Base-by-base conservation (phyloP, 75 land plant genomes). In the Selaginella tamariscina region DNA sequence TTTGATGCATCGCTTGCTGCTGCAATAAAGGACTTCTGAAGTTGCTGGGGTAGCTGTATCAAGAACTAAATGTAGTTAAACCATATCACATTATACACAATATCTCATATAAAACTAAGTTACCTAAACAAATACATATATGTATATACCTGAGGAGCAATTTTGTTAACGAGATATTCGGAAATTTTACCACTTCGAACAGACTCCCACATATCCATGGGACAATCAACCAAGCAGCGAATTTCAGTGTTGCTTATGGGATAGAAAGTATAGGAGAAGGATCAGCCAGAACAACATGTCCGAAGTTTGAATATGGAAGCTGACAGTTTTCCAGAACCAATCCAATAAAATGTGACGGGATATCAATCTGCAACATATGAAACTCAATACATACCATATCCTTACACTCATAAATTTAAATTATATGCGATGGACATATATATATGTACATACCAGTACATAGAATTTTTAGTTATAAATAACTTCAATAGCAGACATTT, bases 241-340 rank as follows among this genome's bases (percentile, higher is more conserved):
- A 88, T 74, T 67, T 91, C 97, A 1, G 83, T 88, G 56, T 86
- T 86, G 70, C 97, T 88, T 49, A 91, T 91, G 0, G 87, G 97
- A 76, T 91, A 91, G 44, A 91, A 81, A 91, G 71, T 28, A 91
- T 85, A n/a, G 96, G 96, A 24, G 96, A 91, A 21, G 96, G 96
- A 56, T 83, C 82, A 33, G 82, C 96, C 24, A 91, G 56, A 20
- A 91, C 75, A 33, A 91, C 96, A 82, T 91, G 96, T 2, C 96
- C 96, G 70, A 88, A 88, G 73, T 86, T 85, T 56, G 83, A 67
- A 71, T 77, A 70, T 39, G 96, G 96, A 70, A 91, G 94, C 33
- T 85, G 32, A 68, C 96, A 91, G 44, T 91, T 78, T 73, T 91
- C 93, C 55, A 91, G 79, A 11, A 91, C 73, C 70, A 91, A 75